Percentiles rank a stretch among this genome's conserved stretches.
These are phyloP conservation scores for Roridomyces roridus DNA, from an alignment of 768 basidiomycete species.

Conservation along the genomic window DNA sequence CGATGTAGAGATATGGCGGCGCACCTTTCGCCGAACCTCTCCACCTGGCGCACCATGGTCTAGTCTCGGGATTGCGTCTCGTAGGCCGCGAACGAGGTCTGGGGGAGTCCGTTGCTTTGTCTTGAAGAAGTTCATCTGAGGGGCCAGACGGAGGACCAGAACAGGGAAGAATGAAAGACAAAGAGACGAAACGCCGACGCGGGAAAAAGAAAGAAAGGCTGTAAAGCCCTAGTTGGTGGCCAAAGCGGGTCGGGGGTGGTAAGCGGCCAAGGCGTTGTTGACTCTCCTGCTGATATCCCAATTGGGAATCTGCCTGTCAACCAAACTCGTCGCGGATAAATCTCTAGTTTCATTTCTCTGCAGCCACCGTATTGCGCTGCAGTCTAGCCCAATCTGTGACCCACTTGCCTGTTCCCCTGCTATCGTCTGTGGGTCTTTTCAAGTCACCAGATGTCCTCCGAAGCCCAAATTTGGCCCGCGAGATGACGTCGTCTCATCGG, in stretches of 20 bases:
- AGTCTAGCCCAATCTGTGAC: no score
- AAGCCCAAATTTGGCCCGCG: no score
- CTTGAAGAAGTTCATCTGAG: slow-evolving; percentile 93
- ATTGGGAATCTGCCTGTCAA: no score
- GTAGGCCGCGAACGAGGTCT: slow-evolving; percentile 82
- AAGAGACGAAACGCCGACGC: not conserved
- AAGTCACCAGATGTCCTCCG: no score
- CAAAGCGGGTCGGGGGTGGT: slow-evolving; percentile 5
- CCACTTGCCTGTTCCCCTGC: no score
- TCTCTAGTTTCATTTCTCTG: no score
- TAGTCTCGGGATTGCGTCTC: slow-evolving; percentile 79
- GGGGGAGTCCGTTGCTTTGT: slow-evolving; percentile 87
- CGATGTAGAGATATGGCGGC: slow-evolving; percentile 22
- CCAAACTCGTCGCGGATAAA: no score
- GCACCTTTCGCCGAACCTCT: slow-evolving; percentile 83
- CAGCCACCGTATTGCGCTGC: no score
- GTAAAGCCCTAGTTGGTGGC: not conserved
- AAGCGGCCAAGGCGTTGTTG: no score
- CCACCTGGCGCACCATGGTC: slow-evolving; percentile 76
- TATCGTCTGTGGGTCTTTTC: no score
- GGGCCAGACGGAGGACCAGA: slow-evolving; percentile 3
- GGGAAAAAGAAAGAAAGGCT: not conserved
- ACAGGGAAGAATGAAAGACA: not conserved
- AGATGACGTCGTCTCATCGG: no score
- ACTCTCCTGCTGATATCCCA: no score